Evolutionary conservation across 768 basidiomycete species (phyloP), one percentile per base, ranked within the genome.

Genomic region (Dioszegia hungarica): DNA sequence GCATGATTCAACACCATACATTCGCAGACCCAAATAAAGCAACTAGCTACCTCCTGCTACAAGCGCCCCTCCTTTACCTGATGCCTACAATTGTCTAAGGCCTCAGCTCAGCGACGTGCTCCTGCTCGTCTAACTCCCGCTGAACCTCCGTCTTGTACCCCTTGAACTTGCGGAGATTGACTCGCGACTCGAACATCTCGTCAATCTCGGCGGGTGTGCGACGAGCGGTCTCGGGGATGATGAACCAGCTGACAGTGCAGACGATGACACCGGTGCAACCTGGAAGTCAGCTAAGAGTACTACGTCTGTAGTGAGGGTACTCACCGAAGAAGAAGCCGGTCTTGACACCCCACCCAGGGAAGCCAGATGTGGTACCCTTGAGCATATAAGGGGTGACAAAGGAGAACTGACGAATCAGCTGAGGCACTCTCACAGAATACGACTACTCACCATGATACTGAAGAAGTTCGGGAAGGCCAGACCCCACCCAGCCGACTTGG

Each of bases 281-380:
- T 46, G 54, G 41, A 41, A 29, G 58, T 33, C 54, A 37, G 36
- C 45, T 28, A 8, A 45, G 22, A 14, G 45, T 38, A n/a, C 10
- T 8, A 17, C 20, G 15, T 24, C 22, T 24, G 14, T 20, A 1
- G 31, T 14, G 31, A 38, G 19, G 28, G 14, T 3, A 44, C 31
- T 34, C 33, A 36, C 44, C 56, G 27, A 57, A 63, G 54, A 64
- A 60, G 38, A 60, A 64, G 19, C 29, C 55, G 19, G 55, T 50
- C 53, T 54, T 61, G 56, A 61, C 56, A 2, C 33, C 34, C 59
- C 63, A 61, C 17, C 57, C 54, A 22, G 52, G 48, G 12, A 49
- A 49, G 29, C n/a, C n/a, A n/a, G 31, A 19, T 2, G 31, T 49
- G 15, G 31, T 54, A 1, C 55, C 34, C 15, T 49, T 34, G 44